Percentiles rank a stretch among this genome's conserved stretches.
These are phyloP conservation scores for Porodaedalea pini DNA, from an alignment of 1,284 basidiomycete genomes.

Conservation along the genomic window DNA sequence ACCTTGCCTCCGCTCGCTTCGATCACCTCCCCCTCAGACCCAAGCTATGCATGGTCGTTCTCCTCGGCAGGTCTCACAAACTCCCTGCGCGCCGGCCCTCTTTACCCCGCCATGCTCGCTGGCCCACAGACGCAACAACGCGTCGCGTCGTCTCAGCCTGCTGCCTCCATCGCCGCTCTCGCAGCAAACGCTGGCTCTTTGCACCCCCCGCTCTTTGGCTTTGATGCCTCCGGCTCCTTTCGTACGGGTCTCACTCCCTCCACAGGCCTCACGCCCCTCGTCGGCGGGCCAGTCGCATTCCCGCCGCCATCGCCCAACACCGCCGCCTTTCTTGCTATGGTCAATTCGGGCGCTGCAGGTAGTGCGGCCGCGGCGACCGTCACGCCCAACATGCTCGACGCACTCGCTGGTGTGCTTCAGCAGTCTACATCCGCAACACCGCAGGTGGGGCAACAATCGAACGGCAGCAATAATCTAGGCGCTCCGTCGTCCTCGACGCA, in stretches of 20 bases:
- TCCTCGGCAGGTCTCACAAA: constrained; percentile 53
- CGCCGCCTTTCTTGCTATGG: too few relatives aligned
- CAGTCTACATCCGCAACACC: too few relatives aligned
- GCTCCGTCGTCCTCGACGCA: too few relatives aligned
- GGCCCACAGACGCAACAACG: constrained; percentile 70
- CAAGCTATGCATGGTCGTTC: too few relatives aligned
- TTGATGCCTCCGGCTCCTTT: constrained; percentile 69
- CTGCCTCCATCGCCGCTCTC: constrained; percentile 30
- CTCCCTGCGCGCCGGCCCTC: constrained; percentile 85
- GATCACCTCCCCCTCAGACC: too few relatives aligned
- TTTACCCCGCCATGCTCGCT: constrained; percentile 93
- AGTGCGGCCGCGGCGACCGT: too few relatives aligned
- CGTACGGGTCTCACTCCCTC: constrained; percentile 75
- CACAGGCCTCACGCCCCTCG: constrained; percentile 85
- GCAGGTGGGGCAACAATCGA: too few relatives aligned
- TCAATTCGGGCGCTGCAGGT: too few relatives aligned
- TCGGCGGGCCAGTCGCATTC: constrained; percentile 70
- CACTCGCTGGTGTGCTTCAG: too few relatives aligned
- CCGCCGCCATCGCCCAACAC: constrained; percentile 88
- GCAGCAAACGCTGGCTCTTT: constrained; percentile 8
- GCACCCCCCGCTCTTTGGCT: constrained; percentile 39
- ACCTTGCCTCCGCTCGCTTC: too few relatives aligned
- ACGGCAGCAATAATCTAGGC: too few relatives aligned
- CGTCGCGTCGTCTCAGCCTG: too few relatives aligned
- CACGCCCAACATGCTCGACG: constrained; percentile 85